Evolutionary conservation across 106 monocot species (phyloP).

Genomic region (Acanthochlamys bracteata): DNA sequence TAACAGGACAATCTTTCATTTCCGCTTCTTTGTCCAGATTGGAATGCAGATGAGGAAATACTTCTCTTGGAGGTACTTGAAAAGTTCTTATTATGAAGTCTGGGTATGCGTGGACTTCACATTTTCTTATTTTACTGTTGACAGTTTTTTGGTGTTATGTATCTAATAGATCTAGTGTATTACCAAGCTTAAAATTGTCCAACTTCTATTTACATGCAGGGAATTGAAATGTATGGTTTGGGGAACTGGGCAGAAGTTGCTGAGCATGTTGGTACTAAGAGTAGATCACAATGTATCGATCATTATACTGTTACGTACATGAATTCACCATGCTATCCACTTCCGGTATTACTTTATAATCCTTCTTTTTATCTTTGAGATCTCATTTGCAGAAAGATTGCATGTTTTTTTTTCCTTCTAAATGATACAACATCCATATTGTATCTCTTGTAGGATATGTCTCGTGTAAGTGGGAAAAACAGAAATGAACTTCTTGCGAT

Average conservation of each 20-base stretch:
- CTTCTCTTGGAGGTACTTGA: conserved; percentile 71
- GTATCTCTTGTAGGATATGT: conserved; percentile 68
- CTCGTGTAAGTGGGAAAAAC: conserved; percentile 94
- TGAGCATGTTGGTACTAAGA: conserved; percentile 99
- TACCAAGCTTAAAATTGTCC: no score
- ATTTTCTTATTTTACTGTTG: background rate
- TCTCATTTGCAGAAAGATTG: background rate
- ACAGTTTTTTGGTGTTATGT: no score
- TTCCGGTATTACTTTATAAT: conserved; percentile 52
- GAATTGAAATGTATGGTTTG: conserved; percentile 95
- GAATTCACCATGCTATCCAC: conserved; percentile 92
- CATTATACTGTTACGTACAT: conserved; percentile 77
- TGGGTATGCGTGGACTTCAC: background rate
- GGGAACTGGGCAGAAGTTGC: conserved; percentile 97
- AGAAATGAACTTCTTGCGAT: conserved; percentile 98
- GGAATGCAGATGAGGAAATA: conserved; percentile 98
- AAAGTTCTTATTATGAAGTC: background rate
- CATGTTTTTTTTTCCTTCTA: background rate
- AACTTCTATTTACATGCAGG: conserved; percentile 23
- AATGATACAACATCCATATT: background rate
- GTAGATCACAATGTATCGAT: conserved; percentile 77
- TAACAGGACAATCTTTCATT: conserved; percentile 86
- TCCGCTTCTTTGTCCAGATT: conserved; percentile 79
- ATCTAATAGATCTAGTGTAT: no score
- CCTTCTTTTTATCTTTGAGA: background rate